Evolutionary conservation across 2,329 filamentous ascomycete genomes (phyloP), one percentile per base, ranked within the genome.

Genomic region (Septoria linicola): DNA sequence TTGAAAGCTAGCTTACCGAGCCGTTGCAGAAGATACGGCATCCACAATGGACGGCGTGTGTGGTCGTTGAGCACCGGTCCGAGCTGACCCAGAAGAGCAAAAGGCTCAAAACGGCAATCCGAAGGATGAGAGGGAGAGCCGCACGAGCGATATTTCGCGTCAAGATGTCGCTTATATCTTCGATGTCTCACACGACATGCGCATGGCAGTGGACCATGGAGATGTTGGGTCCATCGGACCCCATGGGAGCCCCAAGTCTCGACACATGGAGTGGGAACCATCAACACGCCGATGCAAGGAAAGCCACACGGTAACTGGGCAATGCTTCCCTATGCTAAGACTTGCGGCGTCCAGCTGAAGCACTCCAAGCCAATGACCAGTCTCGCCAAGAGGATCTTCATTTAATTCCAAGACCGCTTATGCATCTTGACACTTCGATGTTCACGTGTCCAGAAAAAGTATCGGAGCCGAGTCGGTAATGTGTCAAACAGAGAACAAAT

Each of bases 341-440:
- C 44, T 34, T 40, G 35, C 21, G 16, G 44, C 17, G 35, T 41
- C 16, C 44, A 40, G 44, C 35, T 43, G 39, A 49, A 43, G 44
- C 45, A 35, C 41, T 43, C 20, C 44, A 48, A 49, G 47, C 47
- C 51, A 43, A 49, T 53, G 32, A 36, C 40, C 41, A 37, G 40
- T 32, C 25, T 37, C 25, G 35, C 31, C 51, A 42, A 53, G 45
- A 44, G 34, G 44, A 49, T 39, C 34, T 49, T 53, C 31, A 34
- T 37, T 32, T 37, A 44, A 16, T 53, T 49, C 51, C 51, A 49
- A 53, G 51, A 53, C 39, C 40, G 40, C 41, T 44, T 43, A 47
- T 49, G 46, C 44, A 44, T 43, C 40, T 53, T 48, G 51, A 41
- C 25, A 17, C 39, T 20, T n/a, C 44, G n/a, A 32, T 10, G 14